Base-by-base conservation (phyloP, 2,329 filamentous ascomycete genomes). In the Stagonosporopsis vannaccii region DNA sequence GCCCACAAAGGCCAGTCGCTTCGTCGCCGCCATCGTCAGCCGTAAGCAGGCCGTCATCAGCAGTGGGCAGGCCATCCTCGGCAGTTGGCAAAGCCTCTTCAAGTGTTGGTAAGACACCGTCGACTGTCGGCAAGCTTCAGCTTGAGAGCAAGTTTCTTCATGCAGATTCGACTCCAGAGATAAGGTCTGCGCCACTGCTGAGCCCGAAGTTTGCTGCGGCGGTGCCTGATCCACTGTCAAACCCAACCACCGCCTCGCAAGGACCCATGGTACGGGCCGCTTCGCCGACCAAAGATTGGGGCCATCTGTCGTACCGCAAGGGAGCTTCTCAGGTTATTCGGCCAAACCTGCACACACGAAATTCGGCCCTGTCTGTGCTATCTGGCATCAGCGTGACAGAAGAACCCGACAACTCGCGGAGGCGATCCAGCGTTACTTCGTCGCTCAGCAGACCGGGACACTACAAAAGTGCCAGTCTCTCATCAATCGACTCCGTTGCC, bases 61-160 rank as follows among this genome's bases (percentile, higher is more conserved):
- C 42, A 23, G 20, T 56, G 12, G 53, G 47, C 35, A 53, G 37
- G 22, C 35, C 50, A 13, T 47, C 43, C 3, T 52, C 41, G 13
- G 30, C 13, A 4, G 35, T 45, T 25, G 39, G 47, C 19, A 50
- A 49, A 17, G 25, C 75, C 9, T 48, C 30, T 15, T 56, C 52
- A 30, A 45, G n/a, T 17, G 35, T 45, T n/a, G 39, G 47, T n/a
- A 50, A 49, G 17, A 13, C 75, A 8, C 50, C 20, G 6, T 56
- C 52, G 15, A 43, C 42, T 17, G 17, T 61, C 12, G 61, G 61
- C 20, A 69, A 67, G 53, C 46, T 63, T 1, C 66, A 66, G 17
- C 48, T 67, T 6, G 70, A 73, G 26, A 71, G 67, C 75, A 91
- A 90, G 71, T 92, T 93, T 79, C 87, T 92, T 73, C 90, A 92